Evolutionary conservation across 148 eudicot species (phyloP).

Genomic region (Heliamphora exappendiculata): DNA sequence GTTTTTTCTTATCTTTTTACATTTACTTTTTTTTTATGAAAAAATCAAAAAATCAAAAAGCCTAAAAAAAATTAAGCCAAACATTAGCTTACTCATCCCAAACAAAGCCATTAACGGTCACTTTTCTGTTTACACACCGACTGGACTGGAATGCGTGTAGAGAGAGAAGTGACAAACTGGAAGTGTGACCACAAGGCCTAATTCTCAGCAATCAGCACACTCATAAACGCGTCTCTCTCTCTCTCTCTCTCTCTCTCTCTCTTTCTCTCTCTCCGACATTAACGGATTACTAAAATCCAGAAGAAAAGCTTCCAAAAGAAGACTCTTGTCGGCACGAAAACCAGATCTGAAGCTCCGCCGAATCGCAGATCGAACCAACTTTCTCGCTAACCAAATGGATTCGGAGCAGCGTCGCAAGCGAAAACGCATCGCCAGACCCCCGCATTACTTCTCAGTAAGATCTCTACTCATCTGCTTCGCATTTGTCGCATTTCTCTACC

Average conservation of each 20-base stretch:
- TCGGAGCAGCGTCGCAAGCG: slow-evolving; percentile 45
- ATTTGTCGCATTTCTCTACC: slow-evolving; percentile 24
- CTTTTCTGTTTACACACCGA: too few relatives aligned
- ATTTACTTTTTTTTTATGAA: too few relatives aligned
- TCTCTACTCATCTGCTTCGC: slow-evolving; percentile 34
- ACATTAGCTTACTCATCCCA: too few relatives aligned
- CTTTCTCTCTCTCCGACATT: background rate
- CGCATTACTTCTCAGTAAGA: slow-evolving; percentile 28
- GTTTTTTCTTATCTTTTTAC: too few relatives aligned
- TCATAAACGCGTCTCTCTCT: too few relatives aligned
- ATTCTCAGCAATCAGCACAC: too few relatives aligned
- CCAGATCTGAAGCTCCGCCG: background rate
- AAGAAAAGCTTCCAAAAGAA: background rate
- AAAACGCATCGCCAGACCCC: slow-evolving; percentile 23
- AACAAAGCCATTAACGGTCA: too few relatives aligned
- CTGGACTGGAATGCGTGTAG: too few relatives aligned
- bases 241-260: background rate
- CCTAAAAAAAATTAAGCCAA: too few relatives aligned
- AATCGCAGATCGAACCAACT: background rate
- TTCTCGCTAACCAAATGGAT: slow-evolving; percentile 19
- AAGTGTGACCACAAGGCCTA: too few relatives aligned
- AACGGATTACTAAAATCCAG: background rate
- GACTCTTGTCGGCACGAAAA: background rate
- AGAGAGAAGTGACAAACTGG: too few relatives aligned
- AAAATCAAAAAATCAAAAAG: too few relatives aligned